Conservation (phyloP, 2,329 filamentous ascomycete genomes). For the Arthrobotrys entomopaga region DNA sequence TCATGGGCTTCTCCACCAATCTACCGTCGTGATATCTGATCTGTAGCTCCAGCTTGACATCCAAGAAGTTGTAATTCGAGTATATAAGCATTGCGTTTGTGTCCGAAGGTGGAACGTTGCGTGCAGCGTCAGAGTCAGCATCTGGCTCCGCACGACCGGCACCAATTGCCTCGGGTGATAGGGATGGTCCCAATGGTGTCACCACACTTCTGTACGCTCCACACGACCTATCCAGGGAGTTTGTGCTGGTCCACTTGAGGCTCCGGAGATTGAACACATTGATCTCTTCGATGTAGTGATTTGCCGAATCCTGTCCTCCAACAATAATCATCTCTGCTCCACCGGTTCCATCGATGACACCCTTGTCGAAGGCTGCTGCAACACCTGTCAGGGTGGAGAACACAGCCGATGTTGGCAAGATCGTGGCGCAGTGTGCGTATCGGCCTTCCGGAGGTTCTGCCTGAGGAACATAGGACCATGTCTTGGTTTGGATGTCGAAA, state of each 20-base stretch:
- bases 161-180: conserved; percentile 64
- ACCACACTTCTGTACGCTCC: conserved; percentile 97
- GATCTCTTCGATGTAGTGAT: conserved; percentile 98
- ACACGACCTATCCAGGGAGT: conserved; percentile 86
- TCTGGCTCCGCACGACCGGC: conserved; percentile 62
- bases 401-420: conserved; percentile 84
- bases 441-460: conserved; percentile 87
- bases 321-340: conserved; percentile 98
- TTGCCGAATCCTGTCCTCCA: conserved; percentile 94
- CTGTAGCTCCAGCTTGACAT: conserved; percentile 95
- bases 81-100: conserved; percentile 84
- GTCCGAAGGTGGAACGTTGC: conserved; percentile 44
- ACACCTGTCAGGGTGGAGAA: conserved; percentile 78
- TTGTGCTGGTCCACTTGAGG: conserved; percentile 93
- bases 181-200: conserved; percentile 71
- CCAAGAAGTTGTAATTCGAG: conserved; percentile 98
- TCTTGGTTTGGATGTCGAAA: conserved; percentile 82
- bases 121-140: conserved; percentile 59
- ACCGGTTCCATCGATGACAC: conserved; percentile 87
- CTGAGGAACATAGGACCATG: conserved; percentile 85
- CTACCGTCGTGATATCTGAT: conserved; percentile 84
- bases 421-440: conserved; percentile 95
- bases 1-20: conserved; percentile 88
- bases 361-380: conserved; percentile 76
- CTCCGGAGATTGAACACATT: conserved; percentile 97